phyloP scores from a whole-genome alignment of 2,329 filamentous ascomycete species.

The Neopestalotiopsis sp. region DNA sequence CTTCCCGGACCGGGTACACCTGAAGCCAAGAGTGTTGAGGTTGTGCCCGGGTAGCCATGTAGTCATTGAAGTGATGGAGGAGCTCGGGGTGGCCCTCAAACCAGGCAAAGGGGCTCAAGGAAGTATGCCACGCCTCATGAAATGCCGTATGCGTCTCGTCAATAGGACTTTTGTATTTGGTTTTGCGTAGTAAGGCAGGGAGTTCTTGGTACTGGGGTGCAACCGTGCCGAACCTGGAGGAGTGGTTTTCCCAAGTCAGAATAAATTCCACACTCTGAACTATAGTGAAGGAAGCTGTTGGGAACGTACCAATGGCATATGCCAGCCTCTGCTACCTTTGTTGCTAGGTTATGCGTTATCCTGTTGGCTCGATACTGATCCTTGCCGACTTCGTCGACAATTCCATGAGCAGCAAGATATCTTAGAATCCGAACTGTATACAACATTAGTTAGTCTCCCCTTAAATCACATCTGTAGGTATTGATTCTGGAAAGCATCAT shows the following conservation, averaged over 20 bases:
- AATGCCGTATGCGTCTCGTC: slow-evolving; percentile 25
- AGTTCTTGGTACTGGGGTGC: slow-evolving; percentile 19
- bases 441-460: not conserved
- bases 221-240: slow-evolving; percentile 11
- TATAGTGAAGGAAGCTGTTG: not conserved
- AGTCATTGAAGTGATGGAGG: slow-evolving; percentile 22
- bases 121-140: slow-evolving; percentile 26
- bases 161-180: slow-evolving; percentile 23
- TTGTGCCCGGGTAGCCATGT: slow-evolving; percentile 26
- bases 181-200: slow-evolving; percentile 23
- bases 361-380: slow-evolving; percentile 8
- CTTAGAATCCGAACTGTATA: slow-evolving; percentile 8
- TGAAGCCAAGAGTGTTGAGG: slow-evolving; percentile 25
- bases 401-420: slow-evolving; percentile 11
- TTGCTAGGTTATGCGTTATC: not conserved
- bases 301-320: not conserved
- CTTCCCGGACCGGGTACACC: slow-evolving; percentile 25
- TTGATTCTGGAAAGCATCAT: not conserved
- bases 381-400: not conserved
- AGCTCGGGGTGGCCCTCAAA: not conserved
- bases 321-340: not conserved
- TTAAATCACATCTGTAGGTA: not conserved
- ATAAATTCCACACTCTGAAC: no score
- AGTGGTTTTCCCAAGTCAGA: no score
- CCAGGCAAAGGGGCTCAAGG: not conserved